Evolutionary conservation across 208 protist genomes (phyloP).

Genomic region (Naegleria gruberi): DNA sequence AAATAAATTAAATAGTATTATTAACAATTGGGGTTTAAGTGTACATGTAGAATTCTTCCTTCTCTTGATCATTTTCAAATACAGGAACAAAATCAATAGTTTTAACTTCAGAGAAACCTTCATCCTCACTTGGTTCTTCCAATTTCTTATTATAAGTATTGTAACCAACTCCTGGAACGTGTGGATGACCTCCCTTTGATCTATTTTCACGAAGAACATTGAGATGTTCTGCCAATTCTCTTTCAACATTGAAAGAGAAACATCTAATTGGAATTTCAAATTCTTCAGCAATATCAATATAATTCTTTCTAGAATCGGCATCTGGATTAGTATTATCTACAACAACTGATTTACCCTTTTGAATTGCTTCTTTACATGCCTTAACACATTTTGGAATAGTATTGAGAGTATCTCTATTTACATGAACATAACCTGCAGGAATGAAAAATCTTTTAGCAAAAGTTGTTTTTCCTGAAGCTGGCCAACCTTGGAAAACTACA

Average conservation of each 20-base stretch:
- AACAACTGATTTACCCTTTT: conserved; percentile 57
- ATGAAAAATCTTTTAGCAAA: conserved; percentile 66
- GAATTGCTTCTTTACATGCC: conserved; percentile 42
- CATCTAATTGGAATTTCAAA: conserved; percentile 47
- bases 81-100: conserved; percentile 43
- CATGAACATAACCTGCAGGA: conserved; percentile 59
- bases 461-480: conserved; percentile 75
- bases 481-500: conserved; percentile 28
- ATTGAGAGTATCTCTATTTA: conserved; percentile 66
- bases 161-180: conserved; percentile 45
- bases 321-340: conserved; percentile 80
- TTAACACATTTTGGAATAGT: conserved; percentile 57
- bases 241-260: conserved; percentile 53
- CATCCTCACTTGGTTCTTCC: conserved; percentile 29
- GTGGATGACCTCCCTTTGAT: conserved; percentile 6
- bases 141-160: conserved; percentile 43
- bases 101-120: conserved; percentile 43
- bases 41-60: conserved; percentile 28
- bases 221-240: conserved; percentile 61
- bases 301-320: conserved; percentile 46
- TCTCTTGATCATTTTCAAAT: conserved; percentile 26
- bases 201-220: conserved; percentile 38
- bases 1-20: not conserved
- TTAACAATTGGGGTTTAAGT: not conserved
- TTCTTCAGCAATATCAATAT: conserved; percentile 49